Base-by-base conservation (phyloP, 371 early-diverging fungal genomes). In the Choanephora cucurbitarum region DNA sequence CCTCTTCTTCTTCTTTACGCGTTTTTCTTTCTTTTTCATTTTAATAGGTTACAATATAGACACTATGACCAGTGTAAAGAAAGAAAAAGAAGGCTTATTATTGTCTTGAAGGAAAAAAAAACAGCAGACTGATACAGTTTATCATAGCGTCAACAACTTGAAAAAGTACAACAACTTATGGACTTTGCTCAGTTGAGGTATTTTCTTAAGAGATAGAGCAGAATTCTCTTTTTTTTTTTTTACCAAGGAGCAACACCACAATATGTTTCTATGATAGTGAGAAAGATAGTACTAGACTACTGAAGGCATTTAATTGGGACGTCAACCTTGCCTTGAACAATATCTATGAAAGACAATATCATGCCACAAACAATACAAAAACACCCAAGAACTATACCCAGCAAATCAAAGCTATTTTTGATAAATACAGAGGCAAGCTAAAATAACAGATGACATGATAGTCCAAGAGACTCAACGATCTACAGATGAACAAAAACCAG, bases 401-500 rank as follows among this genome's bases (percentile, higher is more conserved):
- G 58, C 65, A 74, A 9, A 64, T 85, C 23, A 60, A 61, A 37
- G 61, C 67, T 43, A 69, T 88, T 34, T 92, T 89, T 72, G 82
- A 88, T 34, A 71, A 77, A 52, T 91, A 89, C 68, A 83, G 86
- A 79, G 88, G 90, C 84, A 62, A 21, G 55, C 34, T 37, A 44
- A n/a, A n/a, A 17, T 19, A 14, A 2, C 34, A 19, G 7, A 41
- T 0, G 39, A 13, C 43, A 46, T 14, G 31, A 10, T 17, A 8
- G 15, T 40, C 48, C 2, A n/a, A 3, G 42, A 40, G 13, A 44
- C 28, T 45, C 19, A 45, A 10, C 43, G 17, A 9, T 15, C 2
- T 22, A 22, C 47, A 88, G 88, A 88, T 53, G 54, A 74, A 44
- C 87, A 89, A 39, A 85, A 86, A 17, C 62, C 58, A n/a, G 83